phyloP scores from a whole-genome alignment of 345 rosid species.

The Euphorbia pulcherrima region DNA sequence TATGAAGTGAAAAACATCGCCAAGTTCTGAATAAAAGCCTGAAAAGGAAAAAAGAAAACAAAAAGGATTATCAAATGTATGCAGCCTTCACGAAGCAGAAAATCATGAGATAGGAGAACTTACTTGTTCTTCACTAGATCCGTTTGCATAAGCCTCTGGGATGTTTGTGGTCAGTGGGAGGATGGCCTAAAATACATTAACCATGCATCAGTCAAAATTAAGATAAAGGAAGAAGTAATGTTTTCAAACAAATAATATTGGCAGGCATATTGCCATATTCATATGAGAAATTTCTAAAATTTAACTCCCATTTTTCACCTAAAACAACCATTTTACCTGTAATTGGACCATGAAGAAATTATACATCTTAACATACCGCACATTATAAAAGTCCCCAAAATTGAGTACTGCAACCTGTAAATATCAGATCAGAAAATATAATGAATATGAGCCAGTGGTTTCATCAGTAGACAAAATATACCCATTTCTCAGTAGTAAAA shows the following conservation, averaged over 20 bases:
- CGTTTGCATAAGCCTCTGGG: conserved; percentile 87
- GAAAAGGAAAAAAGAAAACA: conserved; percentile 16
- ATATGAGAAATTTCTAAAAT: neutral
- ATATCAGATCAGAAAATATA: conserved; percentile 12
- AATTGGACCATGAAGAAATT: conserved; percentile 74
- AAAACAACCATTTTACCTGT: conserved; percentile 45
- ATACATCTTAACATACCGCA: conserved; percentile 79
- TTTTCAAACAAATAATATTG: neutral
- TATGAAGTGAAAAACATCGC: conserved; percentile 96
- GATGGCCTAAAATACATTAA: conserved; percentile 45
- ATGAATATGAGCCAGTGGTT: neutral
- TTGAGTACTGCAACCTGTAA: conserved; percentile 84
- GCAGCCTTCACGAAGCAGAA: neutral
- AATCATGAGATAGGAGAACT: conserved; percentile 4
- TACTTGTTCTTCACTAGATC: conserved; percentile 89
- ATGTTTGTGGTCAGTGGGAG: conserved; percentile 73
- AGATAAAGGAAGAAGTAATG: neutral
- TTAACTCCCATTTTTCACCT: neutral
- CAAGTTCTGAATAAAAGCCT: conserved; percentile 99
- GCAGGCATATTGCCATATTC: neutral
- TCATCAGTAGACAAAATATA: conserved; percentile 5
- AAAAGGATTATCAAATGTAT: neutral
- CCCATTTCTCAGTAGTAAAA: neutral
- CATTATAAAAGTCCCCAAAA: conserved; percentile 81
- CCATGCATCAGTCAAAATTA: conserved; percentile 5